Conservation (phyloP, 208 protist species). For the Trypanosomatidae sp. region DNA sequence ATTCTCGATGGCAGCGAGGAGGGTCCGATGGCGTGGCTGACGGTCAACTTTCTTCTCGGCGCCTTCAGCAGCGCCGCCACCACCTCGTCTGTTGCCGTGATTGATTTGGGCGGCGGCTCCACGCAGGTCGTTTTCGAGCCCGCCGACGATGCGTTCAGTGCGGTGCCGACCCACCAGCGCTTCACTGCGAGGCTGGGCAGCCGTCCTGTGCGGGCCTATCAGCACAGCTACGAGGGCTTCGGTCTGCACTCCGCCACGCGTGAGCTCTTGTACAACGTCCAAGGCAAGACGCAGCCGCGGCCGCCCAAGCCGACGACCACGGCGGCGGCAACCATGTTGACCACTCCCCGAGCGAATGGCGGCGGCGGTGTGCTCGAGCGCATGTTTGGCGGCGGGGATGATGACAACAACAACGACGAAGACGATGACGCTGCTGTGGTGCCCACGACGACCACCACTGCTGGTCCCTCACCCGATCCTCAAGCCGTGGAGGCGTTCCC, state of each 20-base stretch:
- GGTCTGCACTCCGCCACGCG: constrained; percentile 64
- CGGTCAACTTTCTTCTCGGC: constrained; percentile 80
- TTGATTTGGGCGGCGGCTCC: constrained; percentile 83
- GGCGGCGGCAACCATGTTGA: not conserved
- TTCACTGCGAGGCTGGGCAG: constrained; percentile 30
- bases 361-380: constrained; percentile 5
- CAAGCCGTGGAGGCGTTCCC: constrained; percentile 23
- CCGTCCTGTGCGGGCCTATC: constrained; percentile 48
- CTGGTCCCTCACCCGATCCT: too few species aligned
- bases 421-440: not conserved
- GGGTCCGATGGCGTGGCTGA: constrained; percentile 81
- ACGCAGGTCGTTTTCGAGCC: constrained; percentile 82
- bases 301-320: not conserved
- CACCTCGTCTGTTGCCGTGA: constrained; percentile 40
- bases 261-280: constrained; percentile 35
- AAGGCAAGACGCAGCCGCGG: constrained; percentile 15
- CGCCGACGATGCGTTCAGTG: constrained; percentile 6
- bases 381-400: too few species aligned
- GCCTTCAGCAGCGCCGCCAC: constrained; percentile 8
- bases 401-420: not conserved
- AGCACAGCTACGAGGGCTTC: constrained; percentile 84
- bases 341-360: too few species aligned
- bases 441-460: not conserved
- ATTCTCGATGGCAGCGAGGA: too few species aligned
- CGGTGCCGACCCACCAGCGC: constrained; percentile 8